Evolutionary conservation across 352 stramenopile species (phyloP), one percentile per base, ranked within the genome.

Genomic region (Pythium periplocum): DNA sequence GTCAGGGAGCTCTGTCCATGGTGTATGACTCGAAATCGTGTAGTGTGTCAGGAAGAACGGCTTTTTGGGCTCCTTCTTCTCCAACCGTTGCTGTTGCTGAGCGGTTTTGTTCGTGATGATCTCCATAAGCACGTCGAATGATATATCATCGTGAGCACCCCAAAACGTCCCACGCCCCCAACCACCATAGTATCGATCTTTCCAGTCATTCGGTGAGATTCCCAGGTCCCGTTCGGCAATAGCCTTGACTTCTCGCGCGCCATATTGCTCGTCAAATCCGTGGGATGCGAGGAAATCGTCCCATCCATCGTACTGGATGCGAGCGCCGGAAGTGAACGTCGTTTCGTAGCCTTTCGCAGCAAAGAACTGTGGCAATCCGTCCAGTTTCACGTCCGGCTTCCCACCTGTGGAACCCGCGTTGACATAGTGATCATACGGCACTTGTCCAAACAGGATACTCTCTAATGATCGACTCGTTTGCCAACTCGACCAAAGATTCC

Each of bases 31-130:
- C 4, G 69, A 81, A 56, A 86, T 83, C 2, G 75, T 83, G 52
- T 86, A 86, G 43, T 81, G 70, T 4, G 63, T 81, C n/a, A 80
- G 51, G 51, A 81, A 86, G n/a, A 79, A 63, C 5, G 75, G 75
- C 37, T 55, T 68, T 59, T 83, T 85, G 3, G 54, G 45, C 17
- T 78, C 47, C 0, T 60, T 57, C 6, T 44, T 33, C 1, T 32
- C 45, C 40, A 73, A 45, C 1, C 62, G 71, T 10, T 55, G 51
- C 0, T 47, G 51, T 46, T 86, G 70, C 36, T 69, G 62, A 2
- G 34, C 51, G 1, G 59, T 72, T 45, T 77, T 78, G 46, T 83
- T 75, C 32, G 71, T 51, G 9, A 86, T 51, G n/a, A 86, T 34
- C 33, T 83, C 64, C 1, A 61, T 70, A 2, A 86, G 49, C 4